Percentiles rank a stretch among this genome's conserved stretches.
These are phyloP conservation scores for Acrasis kona DNA, from an alignment of 78 protist genomes.

Conservation along the genomic window DNA sequence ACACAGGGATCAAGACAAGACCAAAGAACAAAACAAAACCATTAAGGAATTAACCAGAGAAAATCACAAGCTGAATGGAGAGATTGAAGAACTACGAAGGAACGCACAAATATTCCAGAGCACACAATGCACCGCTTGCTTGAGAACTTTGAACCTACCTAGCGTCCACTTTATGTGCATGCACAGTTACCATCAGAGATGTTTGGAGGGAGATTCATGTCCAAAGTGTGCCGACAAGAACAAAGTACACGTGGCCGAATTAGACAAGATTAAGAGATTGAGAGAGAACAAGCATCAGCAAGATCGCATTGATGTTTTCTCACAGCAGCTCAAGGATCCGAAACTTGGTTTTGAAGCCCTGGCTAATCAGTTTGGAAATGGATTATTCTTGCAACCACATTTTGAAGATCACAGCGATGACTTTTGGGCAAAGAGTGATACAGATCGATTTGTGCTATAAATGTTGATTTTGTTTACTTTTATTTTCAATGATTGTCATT, in stretches of 20 bases:
- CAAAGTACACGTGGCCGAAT: background rate
- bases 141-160: constrained; percentile 69
- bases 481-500: no score
- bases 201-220: constrained; percentile 37
- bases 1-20: background rate
- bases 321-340: no score
- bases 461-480: no score
- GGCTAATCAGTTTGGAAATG: no score
- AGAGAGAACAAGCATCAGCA: background rate
- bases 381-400: no score
- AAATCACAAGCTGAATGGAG: constrained; percentile 55
- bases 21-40: background rate
- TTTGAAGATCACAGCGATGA: no score
- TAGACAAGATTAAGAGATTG: background rate
- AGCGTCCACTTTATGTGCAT: constrained; percentile 80
- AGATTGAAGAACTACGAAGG: constrained; percentile 38
- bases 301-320: background rate
- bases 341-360: no score
- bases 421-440: no score
- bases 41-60: constrained; percentile 47
- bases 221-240: background rate
- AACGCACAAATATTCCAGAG: constrained; percentile 60
- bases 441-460: no score
- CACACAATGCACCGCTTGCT: constrained; percentile 61
- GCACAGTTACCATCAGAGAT: constrained; percentile 77